These are phyloP conservation scores for Entelexis sorbosivorans DNA, from an alignment of 1,139 yeast genomes.

Conservation along the genomic window DNA sequence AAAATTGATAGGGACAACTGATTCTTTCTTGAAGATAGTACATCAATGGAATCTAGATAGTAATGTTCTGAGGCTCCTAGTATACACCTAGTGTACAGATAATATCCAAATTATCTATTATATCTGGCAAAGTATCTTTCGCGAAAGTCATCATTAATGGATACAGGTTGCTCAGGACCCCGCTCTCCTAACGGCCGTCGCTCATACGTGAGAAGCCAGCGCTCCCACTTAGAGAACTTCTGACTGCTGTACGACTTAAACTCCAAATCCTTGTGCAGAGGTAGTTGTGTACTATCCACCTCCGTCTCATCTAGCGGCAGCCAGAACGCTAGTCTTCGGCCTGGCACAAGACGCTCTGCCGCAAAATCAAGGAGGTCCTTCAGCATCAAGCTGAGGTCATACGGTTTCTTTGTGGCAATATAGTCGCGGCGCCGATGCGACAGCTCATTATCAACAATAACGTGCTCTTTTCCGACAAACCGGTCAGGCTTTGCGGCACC, in stretches of 20 bases:
- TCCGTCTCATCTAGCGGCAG: slow-evolving; percentile 96
- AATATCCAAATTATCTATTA: background rate
- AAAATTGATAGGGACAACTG: slow-evolving; percentile 33
- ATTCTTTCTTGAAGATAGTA: slow-evolving; percentile 23
- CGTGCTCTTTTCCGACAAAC: slow-evolving; percentile 56
- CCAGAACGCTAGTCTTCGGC: slow-evolving; percentile 88
- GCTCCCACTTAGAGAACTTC: slow-evolving; percentile 80
- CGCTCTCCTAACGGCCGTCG: slow-evolving; percentile 49
- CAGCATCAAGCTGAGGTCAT: slow-evolving; percentile 61
- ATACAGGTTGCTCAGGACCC: slow-evolving; percentile 46
- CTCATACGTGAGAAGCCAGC: slow-evolving; percentile 71
- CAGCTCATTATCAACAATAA: slow-evolving; percentile 62
- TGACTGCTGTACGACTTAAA: slow-evolving; percentile 70
- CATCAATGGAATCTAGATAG: slow-evolving; percentile 28
- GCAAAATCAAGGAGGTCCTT: slow-evolving; percentile 69
- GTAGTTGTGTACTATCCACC: slow-evolving; percentile 54
- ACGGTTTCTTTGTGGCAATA: slow-evolving; percentile 87
- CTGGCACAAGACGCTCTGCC: slow-evolving; percentile 54
- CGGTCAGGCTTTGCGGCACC: slow-evolving; percentile 64
- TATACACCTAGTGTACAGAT: background rate
- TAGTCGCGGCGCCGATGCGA: slow-evolving; percentile 74
- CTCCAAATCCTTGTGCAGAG: slow-evolving; percentile 65
- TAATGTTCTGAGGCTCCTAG: slow-evolving; percentile 24
- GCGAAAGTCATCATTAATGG: slow-evolving; percentile 48
- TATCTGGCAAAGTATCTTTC: slow-evolving; percentile 50